phyloP scores from a whole-genome alignment of 805 yeast species.

The Sugiyamaella mastotermitis region DNA sequence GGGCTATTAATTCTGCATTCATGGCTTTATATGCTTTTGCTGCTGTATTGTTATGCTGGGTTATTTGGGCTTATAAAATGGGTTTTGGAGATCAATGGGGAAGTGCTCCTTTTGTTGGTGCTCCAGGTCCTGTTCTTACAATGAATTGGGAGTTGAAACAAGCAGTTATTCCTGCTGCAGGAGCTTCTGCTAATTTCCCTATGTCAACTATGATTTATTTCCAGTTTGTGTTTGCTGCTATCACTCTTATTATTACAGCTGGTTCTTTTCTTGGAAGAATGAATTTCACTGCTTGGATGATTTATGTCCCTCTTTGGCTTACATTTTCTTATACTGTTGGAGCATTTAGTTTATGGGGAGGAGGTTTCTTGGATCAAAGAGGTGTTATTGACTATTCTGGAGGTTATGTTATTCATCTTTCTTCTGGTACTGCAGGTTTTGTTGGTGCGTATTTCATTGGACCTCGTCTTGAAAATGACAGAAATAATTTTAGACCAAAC shows the following conservation, averaged over 20 bases:
- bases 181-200: conserved; percentile 4
- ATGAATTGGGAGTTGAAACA: conserved; percentile 8
- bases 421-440: conserved; percentile 9
- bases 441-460: conserved; percentile 7
- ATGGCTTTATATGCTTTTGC: conserved; percentile 9
- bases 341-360: conserved; percentile 10
- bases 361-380: no score
- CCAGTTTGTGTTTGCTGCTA: conserved; percentile 10
- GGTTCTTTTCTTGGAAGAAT: conserved; percentile 6
- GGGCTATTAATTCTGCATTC: conserved; percentile 9
- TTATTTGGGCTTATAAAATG: conserved; percentile 8
- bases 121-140: conserved; percentile 7
- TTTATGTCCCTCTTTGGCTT: conserved; percentile 7
- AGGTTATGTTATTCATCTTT: conserved; percentile 7
- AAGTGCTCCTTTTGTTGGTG: conserved; percentile 3
- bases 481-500: conserved; percentile 4
- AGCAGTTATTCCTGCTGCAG: conserved; percentile 6
- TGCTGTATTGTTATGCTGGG: conserved; percentile 6
- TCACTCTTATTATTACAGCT: conserved; percentile 6
- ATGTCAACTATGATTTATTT: conserved; percentile 8
- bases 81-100: conserved; percentile 8
- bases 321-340: conserved; percentile 7
- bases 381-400: conserved; percentile 9
- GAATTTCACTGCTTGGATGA: conserved; percentile 9
- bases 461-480: conserved; percentile 3